phyloP scores from a whole-genome alignment of 164 flowering plant species.

The Paratinospora sagittata region DNA sequence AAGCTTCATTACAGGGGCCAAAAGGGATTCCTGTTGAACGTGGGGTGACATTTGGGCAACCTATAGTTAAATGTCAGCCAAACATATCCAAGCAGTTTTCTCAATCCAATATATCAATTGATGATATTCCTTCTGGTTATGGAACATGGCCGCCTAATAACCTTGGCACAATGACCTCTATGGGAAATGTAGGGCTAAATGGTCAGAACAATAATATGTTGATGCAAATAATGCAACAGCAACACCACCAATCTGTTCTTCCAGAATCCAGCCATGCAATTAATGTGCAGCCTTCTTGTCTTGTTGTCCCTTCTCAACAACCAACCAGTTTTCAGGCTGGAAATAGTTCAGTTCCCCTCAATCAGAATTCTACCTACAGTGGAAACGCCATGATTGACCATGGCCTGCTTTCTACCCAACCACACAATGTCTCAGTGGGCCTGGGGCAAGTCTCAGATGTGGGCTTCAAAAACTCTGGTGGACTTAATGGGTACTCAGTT shows the following conservation, averaged over 20 bases:
- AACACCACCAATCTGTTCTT: constrained; percentile 29
- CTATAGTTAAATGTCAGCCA: constrained; percentile 44
- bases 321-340: constrained; percentile 36
- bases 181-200: constrained; percentile 28
- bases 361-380: constrained; percentile 33
- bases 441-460: constrained; percentile 30
- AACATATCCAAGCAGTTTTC: constrained; percentile 38
- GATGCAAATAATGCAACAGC: constrained; percentile 37
- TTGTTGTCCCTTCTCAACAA: constrained; percentile 51
- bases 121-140: constrained; percentile 38
- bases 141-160: constrained; percentile 46
- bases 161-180: constrained; percentile 30
- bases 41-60: constrained; percentile 48
- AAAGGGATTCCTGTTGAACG: constrained; percentile 46
- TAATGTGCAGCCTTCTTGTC: constrained; percentile 74
- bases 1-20: constrained; percentile 44
- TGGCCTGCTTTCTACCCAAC: constrained; percentile 36
- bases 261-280: constrained; percentile 44
- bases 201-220: constrained; percentile 35
- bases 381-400: constrained; percentile 33
- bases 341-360: constrained; percentile 38
- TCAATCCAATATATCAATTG: constrained; percentile 33
- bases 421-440: constrained; percentile 33
- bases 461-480: constrained; percentile 27
- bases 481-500: constrained; percentile 33